Evolutionary conservation across 2,329 filamentous ascomycete genomes (phyloP), one percentile per base, ranked within the genome.

Genomic region (Beauveria scarabaeidicola): DNA sequence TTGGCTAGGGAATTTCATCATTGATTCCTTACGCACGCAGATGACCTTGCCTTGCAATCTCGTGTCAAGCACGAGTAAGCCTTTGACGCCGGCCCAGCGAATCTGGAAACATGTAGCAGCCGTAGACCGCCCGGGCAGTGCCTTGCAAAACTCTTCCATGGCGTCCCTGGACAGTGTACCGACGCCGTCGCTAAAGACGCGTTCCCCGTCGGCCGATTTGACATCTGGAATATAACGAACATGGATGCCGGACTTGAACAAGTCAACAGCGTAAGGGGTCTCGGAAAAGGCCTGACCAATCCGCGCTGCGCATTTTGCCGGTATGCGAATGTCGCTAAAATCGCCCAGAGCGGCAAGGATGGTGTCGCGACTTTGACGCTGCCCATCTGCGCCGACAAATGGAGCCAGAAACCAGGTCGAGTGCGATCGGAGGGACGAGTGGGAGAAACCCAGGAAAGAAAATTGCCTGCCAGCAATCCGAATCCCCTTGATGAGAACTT

Each of bases 171-270:
- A 93, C 5, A 94, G 82, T 0, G 84, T 90, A 0, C 90, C 90
- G 1, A 90, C 87, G 1, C 90, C 90, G 67, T 94, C 90, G 62
- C 87, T 91, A 68, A 94, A 95, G 0, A 86, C 78, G 6, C 85
- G 79, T 0, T 71, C 74, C 9, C 80, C 72, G 38, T 76, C 73
- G 0, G 55, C 50, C 1, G 74, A 80, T 61, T 79, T 75, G 1
- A 90, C 74, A 61, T 89, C 84, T 0, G 68, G 63, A 1, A 85
- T 77, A 1, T 61, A 50, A 0, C 62, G 51, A 5, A 69, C 65
- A 1, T n/a, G 64, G 54, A 80, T 77, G 0, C 62, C 62, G 17
- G 69, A 65, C 57, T 73, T 71, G 44, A 71, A 38, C n/a, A 87
- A 70, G 0, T 77, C 69, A 0, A 92, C 74, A 0, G 87, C 82